Evolutionary conservation across 2,329 filamentous ascomycete species (phyloP).

Genomic region (Fusarium sp.): DNA sequence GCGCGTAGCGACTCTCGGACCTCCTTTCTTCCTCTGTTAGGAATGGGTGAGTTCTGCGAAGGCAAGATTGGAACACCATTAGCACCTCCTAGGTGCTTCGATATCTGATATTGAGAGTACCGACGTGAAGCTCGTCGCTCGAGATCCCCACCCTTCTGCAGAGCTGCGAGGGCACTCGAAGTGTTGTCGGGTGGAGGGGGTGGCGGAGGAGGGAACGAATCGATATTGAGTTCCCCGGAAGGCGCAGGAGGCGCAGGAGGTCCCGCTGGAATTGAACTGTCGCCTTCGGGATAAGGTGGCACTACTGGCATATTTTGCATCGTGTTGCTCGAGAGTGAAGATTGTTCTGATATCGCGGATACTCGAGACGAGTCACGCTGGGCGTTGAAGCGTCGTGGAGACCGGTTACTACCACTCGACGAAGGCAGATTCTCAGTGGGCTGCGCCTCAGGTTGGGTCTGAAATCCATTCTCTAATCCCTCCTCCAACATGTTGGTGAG

Average conservation of each 20-base stretch:
- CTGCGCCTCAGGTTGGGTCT: conserved; percentile 53
- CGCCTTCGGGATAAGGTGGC: conserved; percentile 75
- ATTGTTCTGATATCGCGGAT: conserved; percentile 68
- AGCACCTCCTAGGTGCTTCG: conserved; percentile 86
- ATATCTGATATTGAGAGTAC: conserved; percentile 97
- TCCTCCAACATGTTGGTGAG: conserved; percentile 70
- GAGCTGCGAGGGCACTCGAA: conserved; percentile 87
- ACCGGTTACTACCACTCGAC: conserved; percentile 50
- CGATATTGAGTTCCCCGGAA: conserved; percentile 63
- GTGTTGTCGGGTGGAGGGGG: conserved; percentile 75
- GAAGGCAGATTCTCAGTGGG: conserved; percentile 45
- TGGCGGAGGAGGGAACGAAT: conserved; percentile 78
- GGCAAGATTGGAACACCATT: conserved; percentile 90
- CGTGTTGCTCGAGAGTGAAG: conserved; percentile 77
- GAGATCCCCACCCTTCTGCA: conserved; percentile 91
- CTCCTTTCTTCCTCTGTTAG: conserved; percentile 83
- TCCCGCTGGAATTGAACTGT: conserved; percentile 60
- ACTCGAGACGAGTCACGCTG: conserved; percentile 63
- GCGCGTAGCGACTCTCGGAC: conserved; percentile 84
- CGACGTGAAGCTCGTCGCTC: conserved; percentile 91
- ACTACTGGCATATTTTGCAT: conserved; percentile 82
- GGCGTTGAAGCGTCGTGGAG: conserved; percentile 60
- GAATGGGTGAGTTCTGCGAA: conserved; percentile 82
- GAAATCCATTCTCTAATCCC: conserved; percentile 65
- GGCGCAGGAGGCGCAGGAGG: conserved; percentile 56